Evolutionary conservation across 192 early-diverging fungal genomes (phyloP).

Genomic region (Umbelopsis isabellina): DNA sequence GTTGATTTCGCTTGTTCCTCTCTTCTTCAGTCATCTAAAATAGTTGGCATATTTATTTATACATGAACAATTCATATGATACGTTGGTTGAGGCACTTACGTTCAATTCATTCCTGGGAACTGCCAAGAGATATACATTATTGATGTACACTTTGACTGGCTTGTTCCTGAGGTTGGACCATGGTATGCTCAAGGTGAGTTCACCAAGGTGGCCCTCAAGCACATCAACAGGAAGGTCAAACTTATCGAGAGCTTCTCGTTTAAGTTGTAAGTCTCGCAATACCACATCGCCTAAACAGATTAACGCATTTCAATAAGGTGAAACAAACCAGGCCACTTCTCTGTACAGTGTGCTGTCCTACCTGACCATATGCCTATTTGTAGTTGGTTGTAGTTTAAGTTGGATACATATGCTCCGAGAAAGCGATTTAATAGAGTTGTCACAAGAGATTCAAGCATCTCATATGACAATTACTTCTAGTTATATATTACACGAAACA

Average conservation of each 20-base stretch:
- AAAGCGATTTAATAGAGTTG: conserved; percentile 77
- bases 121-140: conserved; percentile 86
- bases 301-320: too few relatives aligned
- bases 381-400: conserved; percentile 92
- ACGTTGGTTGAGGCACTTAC: conserved; percentile 42
- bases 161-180: conserved; percentile 94
- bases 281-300: conserved; percentile 85
- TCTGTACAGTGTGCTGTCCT: conserved; percentile 28
- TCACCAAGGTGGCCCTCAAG: conserved; percentile 90
- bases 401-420: conserved; percentile 96
- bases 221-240: conserved; percentile 93
- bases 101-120: conserved; percentile 68
- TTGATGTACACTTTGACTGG: conserved; percentile 90
- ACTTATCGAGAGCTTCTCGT: conserved; percentile 90
- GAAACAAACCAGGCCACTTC: not conserved
- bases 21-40: conserved; percentile 77
- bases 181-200: conserved; percentile 92
- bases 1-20: conserved; percentile 75
- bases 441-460: conserved; percentile 83
- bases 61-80: not conserved
- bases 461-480: conserved; percentile 10
- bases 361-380: conserved; percentile 95
- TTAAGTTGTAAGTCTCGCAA: conserved; percentile 88
- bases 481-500: not conserved
- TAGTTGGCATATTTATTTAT: not conserved